Evolutionary conservation across 352 stramenopile species (phyloP), one percentile per base, ranked within the genome.

Genomic region (Phytophthora pini): DNA sequence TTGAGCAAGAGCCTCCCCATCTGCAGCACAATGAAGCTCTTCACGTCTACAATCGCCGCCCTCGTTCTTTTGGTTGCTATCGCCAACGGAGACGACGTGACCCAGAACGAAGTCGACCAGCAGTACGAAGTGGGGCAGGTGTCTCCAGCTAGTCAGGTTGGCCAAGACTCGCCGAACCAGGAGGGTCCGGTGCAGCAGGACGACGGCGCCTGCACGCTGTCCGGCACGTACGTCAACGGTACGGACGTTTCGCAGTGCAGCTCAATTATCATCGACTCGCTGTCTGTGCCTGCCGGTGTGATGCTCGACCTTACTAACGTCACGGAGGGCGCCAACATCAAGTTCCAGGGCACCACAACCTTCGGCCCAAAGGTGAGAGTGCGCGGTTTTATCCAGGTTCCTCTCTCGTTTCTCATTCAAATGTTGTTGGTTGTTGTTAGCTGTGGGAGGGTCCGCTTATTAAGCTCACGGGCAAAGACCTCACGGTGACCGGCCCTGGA

Each of bases 361-460:
- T 80, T 80, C 47, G 72, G 59, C 10, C 62, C 48, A 3, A 41
- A 61, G 22, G 51, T 60, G 46, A 70, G 22, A 24, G 56, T 17
- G 39, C 22, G 22, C 0, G 1, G 15, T 41, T 47, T 47, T 29
- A 15, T 48, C 29, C 29, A 32, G 5, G 29, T 27, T 13, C 32
- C 3, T 24, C 17, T 27, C 41, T 26, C 11, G 24, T 27, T 9
- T 48, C 43, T 48, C 24, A 48, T 22, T 15, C 20, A 20, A 20
- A 20, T 48, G 43, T 9, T 15, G 4, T 1, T 43, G 12, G 20
- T 48, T 48, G 43, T 29, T 48, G 55, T 51, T 26, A 51, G 44
- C 32, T 32, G 50, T 80, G 68, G 68, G 56, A 47, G 5, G 72
- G 72, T 10, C 66, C 69, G 15, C 62, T 79, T 4, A 56, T 79